Conservation (phyloP, 768 basidiomycete genomes). For the Candolleomyces eurysporus region DNA sequence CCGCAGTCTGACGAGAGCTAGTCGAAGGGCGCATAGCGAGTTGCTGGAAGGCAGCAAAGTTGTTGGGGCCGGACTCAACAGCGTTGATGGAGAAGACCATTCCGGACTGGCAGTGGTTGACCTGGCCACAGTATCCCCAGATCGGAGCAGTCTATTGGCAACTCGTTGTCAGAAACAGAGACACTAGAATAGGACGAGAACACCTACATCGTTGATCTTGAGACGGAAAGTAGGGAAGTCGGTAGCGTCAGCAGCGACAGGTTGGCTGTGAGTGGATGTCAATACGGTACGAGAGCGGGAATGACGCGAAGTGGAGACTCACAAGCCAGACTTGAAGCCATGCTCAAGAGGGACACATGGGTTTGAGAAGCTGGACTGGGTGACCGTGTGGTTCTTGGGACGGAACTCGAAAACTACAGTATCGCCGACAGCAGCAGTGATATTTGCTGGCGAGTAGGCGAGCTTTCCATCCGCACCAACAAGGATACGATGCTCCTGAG, state of each 20-base stretch:
- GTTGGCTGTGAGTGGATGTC: constrained; percentile 30
- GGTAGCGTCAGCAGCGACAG: constrained; percentile 35
- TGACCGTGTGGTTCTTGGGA: constrained; percentile 50
- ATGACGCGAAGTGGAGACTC: constrained; percentile 14
- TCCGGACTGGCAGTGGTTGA: constrained; percentile 49
- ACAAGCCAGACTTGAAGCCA: constrained; percentile 47
- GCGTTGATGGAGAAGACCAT: constrained; percentile 67
- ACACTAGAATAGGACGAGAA: neutral
- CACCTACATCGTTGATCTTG: constrained; percentile 46
- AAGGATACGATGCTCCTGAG: no score
- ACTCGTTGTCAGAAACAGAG: neutral
- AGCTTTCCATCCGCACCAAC: constrained; percentile 38
- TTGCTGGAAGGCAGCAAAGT: constrained; percentile 46
- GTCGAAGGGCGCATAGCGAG: constrained; percentile 18
- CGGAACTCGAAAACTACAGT: constrained; percentile 46
- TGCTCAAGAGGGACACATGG: constrained; percentile 29
- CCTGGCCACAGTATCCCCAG: constrained; percentile 59
- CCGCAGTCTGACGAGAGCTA: neutral
- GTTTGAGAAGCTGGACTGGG: constrained; percentile 37
- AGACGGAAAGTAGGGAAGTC: constrained; percentile 46
- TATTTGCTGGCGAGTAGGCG: constrained; percentile 34
- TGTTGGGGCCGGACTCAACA: constrained; percentile 47
- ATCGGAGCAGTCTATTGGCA: constrained; percentile 37
- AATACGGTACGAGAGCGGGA: neutral
- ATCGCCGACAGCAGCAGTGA: constrained; percentile 41